A percentile compares a stretch with the other conserved stretches of the same genome.
These are phyloP conservation scores for Macrolepiota fuliginosa DNA, from an alignment of 768 basidiomycete species.

Conservation along the genomic window DNA sequence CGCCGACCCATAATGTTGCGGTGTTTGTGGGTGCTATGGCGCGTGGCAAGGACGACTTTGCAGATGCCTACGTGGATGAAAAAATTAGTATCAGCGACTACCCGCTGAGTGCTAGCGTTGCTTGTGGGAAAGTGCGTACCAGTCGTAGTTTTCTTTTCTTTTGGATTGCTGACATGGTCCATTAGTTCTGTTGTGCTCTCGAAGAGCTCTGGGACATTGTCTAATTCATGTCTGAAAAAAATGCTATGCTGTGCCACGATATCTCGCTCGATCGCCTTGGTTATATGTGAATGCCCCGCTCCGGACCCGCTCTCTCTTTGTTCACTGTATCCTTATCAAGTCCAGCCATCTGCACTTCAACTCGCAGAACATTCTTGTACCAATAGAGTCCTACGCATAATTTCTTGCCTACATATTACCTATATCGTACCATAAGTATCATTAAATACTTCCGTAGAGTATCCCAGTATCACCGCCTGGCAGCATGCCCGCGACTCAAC, in stretches of 20 bases:
- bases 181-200: slow-evolving; percentile 83
- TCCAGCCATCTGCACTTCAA: slow-evolving; percentile 43
- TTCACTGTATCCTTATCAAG: slow-evolving; percentile 21
- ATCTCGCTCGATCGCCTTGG: background rate
- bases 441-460: background rate
- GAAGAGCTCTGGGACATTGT: slow-evolving; percentile 97
- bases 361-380: slow-evolving; percentile 31
- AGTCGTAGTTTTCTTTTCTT: background rate
- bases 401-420: background rate
- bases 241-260: background rate
- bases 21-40: slow-evolving; percentile 99
- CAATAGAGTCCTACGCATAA: background rate
- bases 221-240: slow-evolving; percentile 29
- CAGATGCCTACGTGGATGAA: slow-evolving; percentile 90
- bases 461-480: background rate
- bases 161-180: background rate
- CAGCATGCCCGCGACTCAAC: slow-evolving; percentile 14
- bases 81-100: slow-evolving; percentile 97
- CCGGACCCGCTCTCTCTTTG: slow-evolving; percentile 7
- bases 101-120: slow-evolving; percentile 87
- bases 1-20: slow-evolving; percentile 84
- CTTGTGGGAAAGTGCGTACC: slow-evolving; percentile 87
- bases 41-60: slow-evolving; percentile 93
- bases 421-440: background rate
- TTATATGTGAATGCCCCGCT: background rate